Evolutionary conservation across 345 rosid species (phyloP).

Genomic region (sweet orange (Citrus sinensis)): DNA sequence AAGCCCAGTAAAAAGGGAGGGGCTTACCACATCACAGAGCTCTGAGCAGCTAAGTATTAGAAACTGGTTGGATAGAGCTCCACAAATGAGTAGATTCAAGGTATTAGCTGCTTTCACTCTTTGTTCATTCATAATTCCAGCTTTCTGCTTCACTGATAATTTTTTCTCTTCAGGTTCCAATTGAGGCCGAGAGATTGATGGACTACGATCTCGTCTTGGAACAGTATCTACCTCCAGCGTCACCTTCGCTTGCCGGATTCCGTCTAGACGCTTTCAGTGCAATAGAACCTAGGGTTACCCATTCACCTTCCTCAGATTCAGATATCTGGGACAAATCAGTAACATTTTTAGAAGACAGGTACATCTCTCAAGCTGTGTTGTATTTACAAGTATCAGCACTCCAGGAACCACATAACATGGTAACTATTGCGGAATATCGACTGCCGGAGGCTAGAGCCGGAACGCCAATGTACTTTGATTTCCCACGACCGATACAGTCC

Average conservation of each 20-base stretch:
- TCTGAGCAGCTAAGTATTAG: slow-evolving; percentile 54
- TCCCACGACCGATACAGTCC: slow-evolving; percentile 62
- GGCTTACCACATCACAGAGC: slow-evolving; percentile 33
- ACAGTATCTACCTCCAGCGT: slow-evolving; percentile 42
- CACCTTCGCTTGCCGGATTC: slow-evolving; percentile 78
- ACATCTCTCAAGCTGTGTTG: slow-evolving; percentile 74
- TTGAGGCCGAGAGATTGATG: slow-evolving; percentile 71
- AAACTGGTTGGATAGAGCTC: slow-evolving; percentile 76
- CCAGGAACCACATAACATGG: slow-evolving; percentile 77
- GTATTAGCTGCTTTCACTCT: slow-evolving; percentile 25
- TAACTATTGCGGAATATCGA: slow-evolving; percentile 69
- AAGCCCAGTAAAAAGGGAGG: slow-evolving; percentile 49
- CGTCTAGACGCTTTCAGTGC: slow-evolving; percentile 81
- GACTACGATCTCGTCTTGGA: slow-evolving; percentile 9
- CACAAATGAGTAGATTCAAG: slow-evolving; percentile 82
- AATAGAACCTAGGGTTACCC: slow-evolving; percentile 74
- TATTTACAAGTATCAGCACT: slow-evolving; percentile 78
- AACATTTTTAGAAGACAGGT: slow-evolving; percentile 70
- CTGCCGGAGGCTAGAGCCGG: slow-evolving; percentile 79
- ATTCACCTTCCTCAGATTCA: slow-evolving; percentile 68
- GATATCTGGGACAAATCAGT: slow-evolving; percentile 56
- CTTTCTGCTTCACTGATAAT: background rate
- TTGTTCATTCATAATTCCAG: slow-evolving; percentile 1
- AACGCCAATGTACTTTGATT: slow-evolving; percentile 79
- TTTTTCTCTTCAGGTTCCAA: slow-evolving; percentile 51